Evolutionary conservation across 345 rosid species (phyloP).

Genomic region (Eucalyptus guilfoylei): DNA sequence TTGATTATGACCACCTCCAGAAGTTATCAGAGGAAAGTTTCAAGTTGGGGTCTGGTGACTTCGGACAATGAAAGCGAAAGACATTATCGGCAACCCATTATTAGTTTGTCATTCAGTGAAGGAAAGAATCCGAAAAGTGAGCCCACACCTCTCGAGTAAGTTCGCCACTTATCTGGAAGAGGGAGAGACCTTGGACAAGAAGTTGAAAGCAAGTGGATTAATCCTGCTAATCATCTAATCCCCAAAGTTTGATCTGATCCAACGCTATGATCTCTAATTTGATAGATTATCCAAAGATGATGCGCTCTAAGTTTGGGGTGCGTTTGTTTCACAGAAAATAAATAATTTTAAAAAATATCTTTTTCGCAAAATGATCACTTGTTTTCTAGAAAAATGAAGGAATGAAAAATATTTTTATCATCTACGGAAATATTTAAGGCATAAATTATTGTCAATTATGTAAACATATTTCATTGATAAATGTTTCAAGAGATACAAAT

Average conservation of each 20-base stretch:
- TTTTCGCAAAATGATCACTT: no score
- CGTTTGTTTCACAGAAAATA: fast-evolving
- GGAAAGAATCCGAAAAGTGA: neutral
- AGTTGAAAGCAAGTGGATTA: neutral
- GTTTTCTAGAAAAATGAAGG: fast-evolving
- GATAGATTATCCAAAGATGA: neutral
- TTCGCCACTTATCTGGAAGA: neutral
- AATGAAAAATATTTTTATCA: fast-evolving
- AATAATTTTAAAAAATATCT: no score
- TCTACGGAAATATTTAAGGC: neutral
- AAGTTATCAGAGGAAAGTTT: neutral
- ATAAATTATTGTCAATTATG: neutral
- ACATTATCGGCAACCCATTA: neutral
- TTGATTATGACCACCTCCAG: neutral
- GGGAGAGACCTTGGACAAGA: neutral
- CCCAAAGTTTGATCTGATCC: neutral
- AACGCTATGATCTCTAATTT: neutral
- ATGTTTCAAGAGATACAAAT: fast-evolving
- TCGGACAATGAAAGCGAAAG: neutral
- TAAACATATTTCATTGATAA: neutral
- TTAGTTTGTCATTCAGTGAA: neutral
- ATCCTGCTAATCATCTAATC: neutral
- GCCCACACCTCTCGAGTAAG: neutral
- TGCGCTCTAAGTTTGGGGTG: fast-evolving
- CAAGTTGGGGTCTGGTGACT: neutral